These are phyloP conservation scores for Talaromyces verruculosus DNA, from an alignment of 2,329 filamentous ascomycete genomes.

Conservation along the genomic window DNA sequence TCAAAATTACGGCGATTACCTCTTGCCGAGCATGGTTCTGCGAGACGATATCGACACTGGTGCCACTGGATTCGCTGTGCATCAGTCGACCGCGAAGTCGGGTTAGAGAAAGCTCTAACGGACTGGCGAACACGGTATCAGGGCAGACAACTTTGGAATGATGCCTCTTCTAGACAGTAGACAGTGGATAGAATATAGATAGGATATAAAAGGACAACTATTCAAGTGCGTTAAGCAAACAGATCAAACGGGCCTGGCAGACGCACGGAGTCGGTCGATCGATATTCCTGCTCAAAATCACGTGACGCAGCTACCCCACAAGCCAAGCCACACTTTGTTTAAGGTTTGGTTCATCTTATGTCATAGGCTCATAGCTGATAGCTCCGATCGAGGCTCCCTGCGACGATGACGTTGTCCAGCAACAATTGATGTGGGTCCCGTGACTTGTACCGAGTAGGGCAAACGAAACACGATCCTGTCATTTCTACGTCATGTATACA, in stretches of 20 bases:
- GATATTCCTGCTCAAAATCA: not conserved
- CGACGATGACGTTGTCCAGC: constrained; percentile 3
- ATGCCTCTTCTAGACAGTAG: no score
- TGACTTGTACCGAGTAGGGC: not conserved
- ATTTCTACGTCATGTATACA: constrained; percentile 9
- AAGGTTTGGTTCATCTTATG: constrained; percentile 1
- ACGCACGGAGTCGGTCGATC: not conserved
- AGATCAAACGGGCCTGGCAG: not conserved
- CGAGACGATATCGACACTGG: no score
- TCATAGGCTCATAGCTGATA: not conserved
- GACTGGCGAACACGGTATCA: no score
- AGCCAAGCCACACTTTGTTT: constrained; percentile 8
- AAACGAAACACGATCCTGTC: not conserved
- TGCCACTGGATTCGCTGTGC: no score
- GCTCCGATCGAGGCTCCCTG: not conserved
- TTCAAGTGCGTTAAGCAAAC: not conserved
- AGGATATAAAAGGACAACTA: no score
- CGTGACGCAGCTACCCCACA: not conserved
- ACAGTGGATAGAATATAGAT: no score
- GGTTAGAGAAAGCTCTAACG: no score
- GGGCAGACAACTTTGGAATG: no score
- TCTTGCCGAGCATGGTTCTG: no score
- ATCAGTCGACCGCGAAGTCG: no score
- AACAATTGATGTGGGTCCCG: not conserved
- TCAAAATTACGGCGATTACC: no score